A percentile compares a stretch with the other conserved stretches of the same genome.
Conservation (phyloP, 2,329 filamentous ascomycete species). For the Neopestalotiopsis rosae region DNA sequence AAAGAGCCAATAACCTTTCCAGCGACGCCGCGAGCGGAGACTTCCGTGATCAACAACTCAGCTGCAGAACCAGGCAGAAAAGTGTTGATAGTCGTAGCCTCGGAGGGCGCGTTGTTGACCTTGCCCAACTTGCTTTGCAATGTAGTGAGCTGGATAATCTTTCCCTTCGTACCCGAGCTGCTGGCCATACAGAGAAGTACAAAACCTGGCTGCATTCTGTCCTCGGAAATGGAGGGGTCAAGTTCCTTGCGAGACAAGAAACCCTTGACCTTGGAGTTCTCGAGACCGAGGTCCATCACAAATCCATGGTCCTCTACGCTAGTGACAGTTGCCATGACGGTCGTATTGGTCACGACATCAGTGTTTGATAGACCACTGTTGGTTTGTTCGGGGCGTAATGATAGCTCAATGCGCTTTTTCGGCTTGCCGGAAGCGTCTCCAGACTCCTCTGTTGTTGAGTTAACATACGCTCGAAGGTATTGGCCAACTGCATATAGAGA, state of each 20-base stretch:
- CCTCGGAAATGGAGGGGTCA: constrained; percentile 66
- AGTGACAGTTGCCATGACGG: constrained; percentile 83
- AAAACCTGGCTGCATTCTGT: constrained; percentile 78
- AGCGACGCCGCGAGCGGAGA: constrained; percentile 74
- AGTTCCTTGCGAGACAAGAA: constrained; percentile 89
- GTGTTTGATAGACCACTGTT: constrained; percentile 77
- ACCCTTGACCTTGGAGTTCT: constrained; percentile 70
- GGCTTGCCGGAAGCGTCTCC: constrained; percentile 59
- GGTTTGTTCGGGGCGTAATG: constrained; percentile 77
- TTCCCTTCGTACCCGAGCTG: constrained; percentile 76
- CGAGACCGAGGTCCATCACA: constrained; percentile 88
- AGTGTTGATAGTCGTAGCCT: constrained; percentile 85
- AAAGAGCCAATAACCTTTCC: constrained; percentile 93
- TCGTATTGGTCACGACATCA: constrained; percentile 76
- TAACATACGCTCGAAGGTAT: constrained; percentile 84
- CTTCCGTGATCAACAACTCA: constrained; percentile 81
- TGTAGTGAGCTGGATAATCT: constrained; percentile 85
- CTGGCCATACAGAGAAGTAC: constrained; percentile 85
- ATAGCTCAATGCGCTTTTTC: constrained; percentile 86
- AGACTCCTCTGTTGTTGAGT: constrained; percentile 75
- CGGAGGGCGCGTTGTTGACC: constrained; percentile 67
- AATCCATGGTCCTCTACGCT: constrained; percentile 97
- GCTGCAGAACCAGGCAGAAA: constrained; percentile 93
- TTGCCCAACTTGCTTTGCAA: constrained; percentile 73
- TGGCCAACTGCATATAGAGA: constrained; percentile 83